Evolutionary conservation across 2,329 filamentous ascomycete genomes (phyloP).

Genomic region (Calonectria naviculata): DNA sequence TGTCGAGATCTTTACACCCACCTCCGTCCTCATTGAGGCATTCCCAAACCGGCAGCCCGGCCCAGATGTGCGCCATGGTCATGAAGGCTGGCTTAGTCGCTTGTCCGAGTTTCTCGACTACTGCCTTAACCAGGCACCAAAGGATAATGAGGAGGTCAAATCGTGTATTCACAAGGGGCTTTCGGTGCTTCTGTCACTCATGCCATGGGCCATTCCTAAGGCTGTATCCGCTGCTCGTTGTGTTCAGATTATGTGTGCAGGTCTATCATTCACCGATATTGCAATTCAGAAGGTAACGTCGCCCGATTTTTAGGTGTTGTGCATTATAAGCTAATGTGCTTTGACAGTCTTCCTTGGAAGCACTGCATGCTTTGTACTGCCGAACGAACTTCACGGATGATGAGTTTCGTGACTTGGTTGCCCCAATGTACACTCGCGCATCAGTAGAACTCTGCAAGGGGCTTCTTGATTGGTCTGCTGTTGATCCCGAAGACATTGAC

Average conservation of each 20-base stretch:
- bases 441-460: constrained; percentile 78
- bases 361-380: constrained; percentile 84
- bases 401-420: constrained; percentile 82
- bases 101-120: constrained; percentile 79
- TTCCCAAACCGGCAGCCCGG: constrained; percentile 79
- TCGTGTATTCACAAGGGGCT: constrained; percentile 81
- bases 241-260: constrained; percentile 76
- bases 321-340: constrained; percentile 20
- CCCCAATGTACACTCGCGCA: constrained; percentile 80
- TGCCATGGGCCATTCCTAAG: constrained; percentile 89
- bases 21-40: constrained; percentile 77
- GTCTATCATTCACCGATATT: constrained; percentile 76
- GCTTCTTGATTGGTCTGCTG: constrained; percentile 83
- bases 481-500: constrained; percentile 85
- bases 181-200: constrained; percentile 79
- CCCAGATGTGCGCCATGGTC: constrained; percentile 77
- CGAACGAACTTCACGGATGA: constrained; percentile 79
- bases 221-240: constrained; percentile 79
- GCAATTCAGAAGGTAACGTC: constrained; percentile 75
- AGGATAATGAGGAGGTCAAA: constrained; percentile 74
- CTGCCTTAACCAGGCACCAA: constrained; percentile 75
- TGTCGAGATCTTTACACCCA: constrained; percentile 93
- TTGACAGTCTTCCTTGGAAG: constrained; percentile 80
- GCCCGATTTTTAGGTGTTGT: background rate
- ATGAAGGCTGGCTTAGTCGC: constrained; percentile 89